A percentile compares a stretch with the other conserved stretches of the same genome.
Conservation (phyloP, 768 basidiomycete species). For the Mycena capillaripes region DNA sequence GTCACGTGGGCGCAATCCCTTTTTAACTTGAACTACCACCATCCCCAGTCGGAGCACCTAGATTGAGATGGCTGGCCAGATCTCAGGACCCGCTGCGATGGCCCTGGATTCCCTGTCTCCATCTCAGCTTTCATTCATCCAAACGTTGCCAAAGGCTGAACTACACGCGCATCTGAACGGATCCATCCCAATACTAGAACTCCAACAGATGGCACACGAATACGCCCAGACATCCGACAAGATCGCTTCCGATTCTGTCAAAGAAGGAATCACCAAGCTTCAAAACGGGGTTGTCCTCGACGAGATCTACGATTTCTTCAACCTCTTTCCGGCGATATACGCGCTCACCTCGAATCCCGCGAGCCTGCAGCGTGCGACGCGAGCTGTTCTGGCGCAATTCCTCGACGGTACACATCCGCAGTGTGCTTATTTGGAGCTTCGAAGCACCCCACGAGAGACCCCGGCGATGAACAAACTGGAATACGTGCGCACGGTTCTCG, state of each 20-base stretch:
- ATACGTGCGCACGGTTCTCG: conserved; percentile 78
- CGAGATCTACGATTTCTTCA: conserved; percentile 35
- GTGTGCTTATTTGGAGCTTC: conserved; percentile 84
- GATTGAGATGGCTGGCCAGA: conserved; percentile 17
- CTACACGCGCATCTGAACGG: conserved; percentile 50
- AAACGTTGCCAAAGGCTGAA: conserved; percentile 82
- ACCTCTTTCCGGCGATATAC: conserved; percentile 75
- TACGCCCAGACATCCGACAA: conserved; percentile 1
- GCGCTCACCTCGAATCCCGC: conserved; percentile 75
- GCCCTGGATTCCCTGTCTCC: conserved; percentile 70
- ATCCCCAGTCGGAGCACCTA: background rate
- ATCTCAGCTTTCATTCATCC: conserved; percentile 70
- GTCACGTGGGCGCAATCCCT: background rate
- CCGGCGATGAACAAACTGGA: conserved; percentile 66
- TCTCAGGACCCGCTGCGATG: conserved; percentile 59
- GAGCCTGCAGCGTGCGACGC: conserved; percentile 68
- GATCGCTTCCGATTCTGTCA: conserved; percentile 42
- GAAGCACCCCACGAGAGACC: conserved; percentile 79
- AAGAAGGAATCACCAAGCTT: conserved; percentile 53
- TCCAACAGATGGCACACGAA: conserved; percentile 27
- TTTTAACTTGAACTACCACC: background rate
- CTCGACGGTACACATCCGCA: conserved; percentile 64
- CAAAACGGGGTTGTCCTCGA: conserved; percentile 54
- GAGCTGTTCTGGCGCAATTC: conserved; percentile 76
- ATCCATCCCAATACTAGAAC: conserved; percentile 28